Evolutionary conservation across 306 rosid genomes (phyloP), one percentile per base, ranked within the genome.

Genomic region (Cercis canadensis): DNA sequence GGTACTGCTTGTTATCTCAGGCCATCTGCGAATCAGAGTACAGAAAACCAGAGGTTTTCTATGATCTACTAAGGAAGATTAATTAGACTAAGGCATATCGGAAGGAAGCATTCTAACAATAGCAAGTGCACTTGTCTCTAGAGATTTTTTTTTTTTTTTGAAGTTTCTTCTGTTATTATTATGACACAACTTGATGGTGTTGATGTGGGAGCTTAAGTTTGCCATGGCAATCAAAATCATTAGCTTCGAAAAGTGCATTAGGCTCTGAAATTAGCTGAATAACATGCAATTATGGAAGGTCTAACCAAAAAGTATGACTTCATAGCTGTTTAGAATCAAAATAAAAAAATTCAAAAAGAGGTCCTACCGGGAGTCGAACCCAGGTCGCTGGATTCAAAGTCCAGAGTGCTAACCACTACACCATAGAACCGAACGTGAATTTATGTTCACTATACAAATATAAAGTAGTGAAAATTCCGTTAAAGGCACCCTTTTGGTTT

Each of bases 351-450:
- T n/a, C n/a, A n/a, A n/a, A n/a, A n/a, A n/a, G n/a, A 65, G 77
- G 83, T 78, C 83, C 86, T 82, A 82, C 86, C 83, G 86, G 83
- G 83, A 78, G 83, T 78, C 78, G 83, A 82, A 82, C 86, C 80
- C 86, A 82, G 83, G 83, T 82, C 83, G 83, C 86, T 78, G 83
- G 86, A 82, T 82, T 82, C 86, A 78, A 82, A 82, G 83, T 82
- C 86, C 86, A 78, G 86, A 82, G 86, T 82, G 86, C 86, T 82
- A 82, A 82, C 86, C 86, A 82, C 86, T 82, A 75, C 87, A 82
- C 81, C 83, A 78, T 82, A 82, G 84, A 82, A 82, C 87, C n/a
- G n/a, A n/a, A n/a, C n/a, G n/a, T n/a, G n/a, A n/a, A n/a, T n/a
- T n/a, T n/a, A n/a, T n/a, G n/a, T n/a, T n/a, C n/a, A n/a, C n/a